Conservation (phyloP, 257 asterid species). For the Ehretia macrophylla region DNA sequence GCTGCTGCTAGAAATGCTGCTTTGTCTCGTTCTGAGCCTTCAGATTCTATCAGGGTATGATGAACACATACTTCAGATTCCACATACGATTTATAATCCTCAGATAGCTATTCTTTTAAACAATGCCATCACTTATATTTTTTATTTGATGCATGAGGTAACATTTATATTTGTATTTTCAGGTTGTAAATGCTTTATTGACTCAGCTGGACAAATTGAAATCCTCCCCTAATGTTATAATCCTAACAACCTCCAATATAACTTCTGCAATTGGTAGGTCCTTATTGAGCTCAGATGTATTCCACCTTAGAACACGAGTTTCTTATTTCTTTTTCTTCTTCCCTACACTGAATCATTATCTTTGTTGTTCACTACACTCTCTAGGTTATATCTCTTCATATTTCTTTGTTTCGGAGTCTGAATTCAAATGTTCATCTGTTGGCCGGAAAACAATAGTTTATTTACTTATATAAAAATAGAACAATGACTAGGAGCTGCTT, state of each 20-base stretch:
- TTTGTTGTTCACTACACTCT: too few relatives aligned
- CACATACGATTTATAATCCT: too few relatives aligned
- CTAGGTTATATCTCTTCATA: too few relatives aligned
- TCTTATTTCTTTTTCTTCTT: neutral
- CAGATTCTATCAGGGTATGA: constrained; percentile 94
- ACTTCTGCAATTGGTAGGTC: constrained; percentile 94
- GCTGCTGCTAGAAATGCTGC: constrained; percentile 99
- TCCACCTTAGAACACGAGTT: neutral
- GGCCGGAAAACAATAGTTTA: too few relatives aligned
- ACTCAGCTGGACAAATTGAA: constrained; percentile 95
- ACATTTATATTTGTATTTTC: constrained; percentile 19
- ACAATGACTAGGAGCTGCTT: too few relatives aligned
- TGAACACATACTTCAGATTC: too few relatives aligned
- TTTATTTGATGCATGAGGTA: neutral
- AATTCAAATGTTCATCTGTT: too few relatives aligned
- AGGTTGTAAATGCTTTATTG: constrained; percentile 97
- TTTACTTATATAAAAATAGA: too few relatives aligned
- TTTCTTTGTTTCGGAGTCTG: too few relatives aligned
- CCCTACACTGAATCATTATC: too few relatives aligned
- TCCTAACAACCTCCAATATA: constrained; percentile 94
- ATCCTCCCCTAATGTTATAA: constrained; percentile 83
- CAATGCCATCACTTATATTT: neutral
- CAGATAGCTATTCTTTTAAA: too few relatives aligned
- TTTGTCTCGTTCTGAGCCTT: constrained; percentile 98
- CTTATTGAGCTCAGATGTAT: constrained; percentile 4